Percentiles rank a stretch among this genome's conserved stretches.
These are phyloP conservation scores for Blastocrithidia nonstop DNA, from an alignment of 208 protist species.

Conservation along the genomic window DNA sequence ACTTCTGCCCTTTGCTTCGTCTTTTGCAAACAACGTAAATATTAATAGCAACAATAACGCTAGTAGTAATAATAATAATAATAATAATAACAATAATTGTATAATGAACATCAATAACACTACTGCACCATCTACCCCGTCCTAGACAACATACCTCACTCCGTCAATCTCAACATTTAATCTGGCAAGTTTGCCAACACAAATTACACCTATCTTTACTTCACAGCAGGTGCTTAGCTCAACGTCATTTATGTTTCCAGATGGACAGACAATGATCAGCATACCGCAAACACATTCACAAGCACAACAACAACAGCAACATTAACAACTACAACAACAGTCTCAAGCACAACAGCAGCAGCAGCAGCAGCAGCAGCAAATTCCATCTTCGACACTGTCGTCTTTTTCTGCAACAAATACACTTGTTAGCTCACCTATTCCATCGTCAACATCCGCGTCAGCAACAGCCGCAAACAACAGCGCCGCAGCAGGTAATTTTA, in stretches of 20 bases:
- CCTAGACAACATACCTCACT: slow-evolving; percentile 16
- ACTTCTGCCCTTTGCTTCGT: too few species aligned
- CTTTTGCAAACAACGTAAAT: neutral
- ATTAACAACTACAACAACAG: too few species aligned
- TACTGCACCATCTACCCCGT: slow-evolving; percentile 7
- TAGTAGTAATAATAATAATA: slow-evolving; percentile 4
- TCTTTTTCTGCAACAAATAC: too few species aligned
- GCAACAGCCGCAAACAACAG: too few species aligned
- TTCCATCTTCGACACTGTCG: neutral
- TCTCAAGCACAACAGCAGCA: too few species aligned
- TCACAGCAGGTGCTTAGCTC: slow-evolving; percentile 37
- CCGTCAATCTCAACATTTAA: slow-evolving; percentile 14
- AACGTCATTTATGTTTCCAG: slow-evolving; percentile 53
- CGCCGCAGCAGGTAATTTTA: too few species aligned
- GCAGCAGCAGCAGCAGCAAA: slow-evolving; percentile 14
- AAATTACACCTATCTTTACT: too few species aligned
- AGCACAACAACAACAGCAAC: slow-evolving; percentile 5
- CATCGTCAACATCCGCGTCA: too few species aligned
- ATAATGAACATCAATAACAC: slow-evolving; percentile 4
- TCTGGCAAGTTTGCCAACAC: too few species aligned
- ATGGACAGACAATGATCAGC: slow-evolving; percentile 40
- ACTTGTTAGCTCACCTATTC: too few species aligned
- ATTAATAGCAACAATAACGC: neutral
- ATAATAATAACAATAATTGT: slow-evolving; percentile 8
- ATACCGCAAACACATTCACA: slow-evolving; percentile 15